phyloP scores from a whole-genome alignment of 352 stramenopile species.

The Phytopythium cucurbitacearum region DNA sequence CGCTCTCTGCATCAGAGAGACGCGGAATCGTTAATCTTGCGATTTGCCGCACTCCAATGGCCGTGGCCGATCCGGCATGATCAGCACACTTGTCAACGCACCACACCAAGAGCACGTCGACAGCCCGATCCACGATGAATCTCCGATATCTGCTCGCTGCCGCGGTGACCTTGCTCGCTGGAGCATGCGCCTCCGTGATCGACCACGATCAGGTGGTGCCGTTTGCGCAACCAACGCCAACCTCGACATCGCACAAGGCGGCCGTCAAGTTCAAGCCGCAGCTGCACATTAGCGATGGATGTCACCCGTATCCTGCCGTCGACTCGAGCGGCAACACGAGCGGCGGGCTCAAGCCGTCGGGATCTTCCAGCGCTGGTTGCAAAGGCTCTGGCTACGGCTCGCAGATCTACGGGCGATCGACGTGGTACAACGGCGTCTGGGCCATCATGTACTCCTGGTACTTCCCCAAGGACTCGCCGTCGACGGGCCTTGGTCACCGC shows the following conservation, averaged over 20 bases:
- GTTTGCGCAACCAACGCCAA: conserved; percentile 16
- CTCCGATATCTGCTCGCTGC: conserved; percentile 8
- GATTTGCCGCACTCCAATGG: no score
- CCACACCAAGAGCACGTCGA: no score
- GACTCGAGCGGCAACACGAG: conserved; percentile 19
- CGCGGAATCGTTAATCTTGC: no score
- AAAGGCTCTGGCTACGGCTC: conserved; percentile 9
- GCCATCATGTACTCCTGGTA: conserved; percentile 37
- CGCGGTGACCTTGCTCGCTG: conserved; percentile 5
- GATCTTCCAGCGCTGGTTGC: conserved; percentile 12
- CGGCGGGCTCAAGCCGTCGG: conserved; percentile 21
- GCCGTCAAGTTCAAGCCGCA: conserved; percentile 34
- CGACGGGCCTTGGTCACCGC: conserved; percentile 21
- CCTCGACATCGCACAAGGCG: conserved; percentile 11
- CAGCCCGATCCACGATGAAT: conserved; percentile 4
- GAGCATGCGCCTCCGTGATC: conserved; percentile 9
- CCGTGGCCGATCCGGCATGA: no score
- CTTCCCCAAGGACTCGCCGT: conserved; percentile 37
- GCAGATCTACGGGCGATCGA: conserved; percentile 17
- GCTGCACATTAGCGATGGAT: conserved; percentile 28
- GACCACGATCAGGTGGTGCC: conserved; percentile 16
- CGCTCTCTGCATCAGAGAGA: no score
- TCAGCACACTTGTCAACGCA: no score
- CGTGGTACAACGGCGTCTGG: conserved; percentile 12
- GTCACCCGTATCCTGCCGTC: conserved; percentile 30